Evolutionary conservation across 257 asterid genomes (phyloP), one percentile per base, ranked within the genome.

Genomic region (Capsicum baccatum): DNA sequence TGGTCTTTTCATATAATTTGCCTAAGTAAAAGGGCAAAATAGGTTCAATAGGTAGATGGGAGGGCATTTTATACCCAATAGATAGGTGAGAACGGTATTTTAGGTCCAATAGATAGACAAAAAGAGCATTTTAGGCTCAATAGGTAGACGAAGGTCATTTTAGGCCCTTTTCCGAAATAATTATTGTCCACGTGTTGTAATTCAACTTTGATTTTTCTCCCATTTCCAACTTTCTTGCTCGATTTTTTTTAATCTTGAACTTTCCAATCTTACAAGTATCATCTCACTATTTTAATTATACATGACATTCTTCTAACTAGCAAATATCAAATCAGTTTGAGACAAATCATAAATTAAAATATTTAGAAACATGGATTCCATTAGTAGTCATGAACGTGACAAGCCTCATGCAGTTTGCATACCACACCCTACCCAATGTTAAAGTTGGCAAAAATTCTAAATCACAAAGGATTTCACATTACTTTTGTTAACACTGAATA

Each of bases 401-500:
- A 74, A 74, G 81, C 5, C 44, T 44, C 87, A 85, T 80, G 87
- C 87, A 14, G 84, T 85, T n/a, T 79, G 81, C 73, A 58, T 85
- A 39, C 87, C 87, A 33, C 67, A 80, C 33, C 87, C 87, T 37
- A 84, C 82, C 0, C 87, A 3, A 85, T 80, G 82, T 79, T 85
- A 14, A 80, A 85, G 35, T 33, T 85, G 2, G 87, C 87, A 12
- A 85, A 85, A 42, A 71, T 85, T 6, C 84, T 85, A 26, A 1
- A 26, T 26, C 2, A 80, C 66, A 80, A 56, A 26, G 87, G 87
- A 2, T 85, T 85, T 71, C 79, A 85, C 37, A 80, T 85, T 2
- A 85, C 84, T 7, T 85, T 85, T 68, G 87, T 85, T 57, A 85
- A 80, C 79, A 85, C 82, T 9, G 82, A 80, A 13, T 42, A 37